Conservation (phyloP, 768 basidiomycete species). For the Macrolepiota albuminosa region DNA sequence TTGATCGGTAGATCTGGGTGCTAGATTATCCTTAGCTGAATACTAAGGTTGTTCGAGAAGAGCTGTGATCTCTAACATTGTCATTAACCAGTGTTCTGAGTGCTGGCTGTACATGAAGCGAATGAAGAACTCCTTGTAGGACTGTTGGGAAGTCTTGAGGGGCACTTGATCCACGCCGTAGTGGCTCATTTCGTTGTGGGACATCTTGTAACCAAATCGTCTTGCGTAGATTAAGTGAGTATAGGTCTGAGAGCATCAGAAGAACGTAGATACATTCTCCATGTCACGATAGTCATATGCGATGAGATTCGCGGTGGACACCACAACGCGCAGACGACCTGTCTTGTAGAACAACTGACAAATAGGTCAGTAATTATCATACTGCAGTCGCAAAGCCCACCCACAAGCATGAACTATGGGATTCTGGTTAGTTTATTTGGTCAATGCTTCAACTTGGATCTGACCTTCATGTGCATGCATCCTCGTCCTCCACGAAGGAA, state of each 20-base stretch:
- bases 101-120: constrained; percentile 60
- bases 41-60: background rate
- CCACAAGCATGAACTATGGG: constrained; percentile 69
- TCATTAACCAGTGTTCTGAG: constrained; percentile 48
- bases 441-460: constrained; percentile 8
- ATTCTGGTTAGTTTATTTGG: background rate
- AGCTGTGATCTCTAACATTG: constrained; percentile 31
- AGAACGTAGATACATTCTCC: constrained; percentile 64
- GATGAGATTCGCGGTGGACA: constrained; percentile 87
- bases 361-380: background rate
- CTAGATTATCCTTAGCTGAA: constrained; percentile 26
- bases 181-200: constrained; percentile 39
- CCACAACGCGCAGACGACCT: constrained; percentile 72
- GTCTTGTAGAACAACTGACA: constrained; percentile 78
- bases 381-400: constrained; percentile 2
- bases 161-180: constrained; percentile 37
- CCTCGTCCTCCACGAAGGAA: constrained; percentile 54
- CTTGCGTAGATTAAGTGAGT: constrained; percentile 31
- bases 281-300: constrained; percentile 83
- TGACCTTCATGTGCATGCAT: constrained; percentile 79
- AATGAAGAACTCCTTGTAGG: constrained; percentile 51
- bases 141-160: constrained; percentile 54
- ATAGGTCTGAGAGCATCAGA: background rate
- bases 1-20: constrained; percentile 61
- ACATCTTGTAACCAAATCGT: constrained; percentile 86